phyloP scores from a whole-genome alignment of 306 rosid genomes.

The Gleditsia sinensis region DNA sequence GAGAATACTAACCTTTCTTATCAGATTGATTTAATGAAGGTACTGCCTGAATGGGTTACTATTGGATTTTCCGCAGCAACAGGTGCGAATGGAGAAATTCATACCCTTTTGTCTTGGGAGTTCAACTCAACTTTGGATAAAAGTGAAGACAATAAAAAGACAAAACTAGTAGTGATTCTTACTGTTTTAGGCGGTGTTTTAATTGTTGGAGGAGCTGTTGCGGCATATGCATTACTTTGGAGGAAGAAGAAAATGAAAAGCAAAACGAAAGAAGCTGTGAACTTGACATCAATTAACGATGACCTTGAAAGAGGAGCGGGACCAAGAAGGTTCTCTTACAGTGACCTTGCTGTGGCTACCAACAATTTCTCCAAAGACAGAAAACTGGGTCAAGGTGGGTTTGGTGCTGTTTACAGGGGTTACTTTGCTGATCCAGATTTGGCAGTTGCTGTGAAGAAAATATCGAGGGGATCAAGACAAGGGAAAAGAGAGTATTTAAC shows the following conservation, averaged over 20 bases:
- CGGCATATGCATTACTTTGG: neutral
- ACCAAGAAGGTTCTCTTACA: constrained; percentile 37
- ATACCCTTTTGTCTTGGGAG: constrained; percentile 26
- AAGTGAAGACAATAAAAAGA: neutral
- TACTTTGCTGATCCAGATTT: constrained; percentile 13
- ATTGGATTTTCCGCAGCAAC: constrained; percentile 28
- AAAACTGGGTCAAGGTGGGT: constrained; percentile 51
- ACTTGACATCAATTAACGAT: neutral
- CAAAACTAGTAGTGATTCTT: neutral
- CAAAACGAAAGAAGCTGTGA: neutral
- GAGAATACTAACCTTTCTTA: constrained; percentile 26
- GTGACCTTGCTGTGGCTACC: constrained; percentile 31
- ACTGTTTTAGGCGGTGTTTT: neutral
- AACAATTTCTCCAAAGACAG: constrained; percentile 28
- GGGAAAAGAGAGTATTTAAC: constrained; percentile 36
- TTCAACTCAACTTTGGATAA: constrained; percentile 25
- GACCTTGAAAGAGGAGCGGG: constrained; percentile 33
- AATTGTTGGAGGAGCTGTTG: neutral
- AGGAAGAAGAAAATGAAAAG: neutral
- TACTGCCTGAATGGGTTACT: constrained; percentile 36
- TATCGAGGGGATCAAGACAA: constrained; percentile 37
- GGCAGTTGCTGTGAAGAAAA: constrained; percentile 37
- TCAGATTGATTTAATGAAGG: constrained; percentile 6
- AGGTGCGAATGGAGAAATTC: accelerated
- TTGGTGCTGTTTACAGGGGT: constrained; percentile 42